Conservation (phyloP, 148 eudicot species). For the Vaccinium macrocarpon region DNA sequence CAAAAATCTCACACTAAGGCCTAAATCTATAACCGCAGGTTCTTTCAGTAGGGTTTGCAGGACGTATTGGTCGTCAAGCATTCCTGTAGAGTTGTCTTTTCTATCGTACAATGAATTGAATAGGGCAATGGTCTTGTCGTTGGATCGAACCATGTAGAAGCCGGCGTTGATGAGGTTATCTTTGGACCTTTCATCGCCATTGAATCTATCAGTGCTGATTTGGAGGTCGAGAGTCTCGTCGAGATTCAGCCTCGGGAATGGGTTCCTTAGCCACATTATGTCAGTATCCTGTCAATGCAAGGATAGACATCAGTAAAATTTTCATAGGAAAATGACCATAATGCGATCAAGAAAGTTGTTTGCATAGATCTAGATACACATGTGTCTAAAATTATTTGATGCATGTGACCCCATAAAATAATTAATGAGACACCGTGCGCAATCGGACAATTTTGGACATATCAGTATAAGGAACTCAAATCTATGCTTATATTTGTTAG, state of each 20-base stretch:
- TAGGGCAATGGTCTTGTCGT: constrained; percentile 49
- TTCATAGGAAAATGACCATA: no score
- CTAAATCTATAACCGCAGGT: constrained; percentile 29
- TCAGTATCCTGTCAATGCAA: constrained; percentile 49
- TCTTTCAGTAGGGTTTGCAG: constrained; percentile 33
- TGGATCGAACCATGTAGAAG: constrained; percentile 63
- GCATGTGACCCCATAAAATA: no score
- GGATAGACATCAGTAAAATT: no score
- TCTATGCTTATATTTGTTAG: no score
- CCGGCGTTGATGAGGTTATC: constrained; percentile 62
- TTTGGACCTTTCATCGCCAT: constrained; percentile 28
- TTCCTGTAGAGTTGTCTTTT: constrained; percentile 43
- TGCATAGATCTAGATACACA: no score
- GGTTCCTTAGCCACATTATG: constrained; percentile 66
- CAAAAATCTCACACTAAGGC: constrained; percentile 37
- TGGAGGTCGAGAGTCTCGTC: constrained; percentile 47
- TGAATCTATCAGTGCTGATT: constrained; percentile 41
- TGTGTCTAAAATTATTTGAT: no score
- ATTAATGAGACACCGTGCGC: no score
- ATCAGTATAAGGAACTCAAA: no score
- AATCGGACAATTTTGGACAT: no score
- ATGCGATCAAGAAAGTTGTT: no score
- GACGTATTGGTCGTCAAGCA: constrained; percentile 82
- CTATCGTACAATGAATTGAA: constrained; percentile 54
- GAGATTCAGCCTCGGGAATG: constrained; percentile 38